phyloP scores from a whole-genome alignment of 2,329 filamentous ascomycete genomes.

The Trichoderma sp. region DNA sequence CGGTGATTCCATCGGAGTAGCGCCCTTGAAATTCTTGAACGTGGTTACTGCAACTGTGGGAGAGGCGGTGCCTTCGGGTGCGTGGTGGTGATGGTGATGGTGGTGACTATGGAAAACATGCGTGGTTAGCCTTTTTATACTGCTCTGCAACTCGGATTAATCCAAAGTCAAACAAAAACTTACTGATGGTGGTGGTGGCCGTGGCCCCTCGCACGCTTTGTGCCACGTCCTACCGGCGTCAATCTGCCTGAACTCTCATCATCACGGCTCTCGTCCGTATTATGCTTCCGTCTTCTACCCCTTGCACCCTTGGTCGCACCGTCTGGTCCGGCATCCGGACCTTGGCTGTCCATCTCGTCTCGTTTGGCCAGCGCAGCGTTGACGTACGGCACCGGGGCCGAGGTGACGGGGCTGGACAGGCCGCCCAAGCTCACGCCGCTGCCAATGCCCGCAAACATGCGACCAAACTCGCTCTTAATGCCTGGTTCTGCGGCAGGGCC shows the following conservation, averaged over 20 bases:
- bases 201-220: constrained; percentile 67
- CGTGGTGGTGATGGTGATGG: constrained; percentile 60
- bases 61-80: constrained; percentile 45
- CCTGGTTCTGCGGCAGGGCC: constrained; percentile 79
- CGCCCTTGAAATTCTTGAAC: constrained; percentile 51
- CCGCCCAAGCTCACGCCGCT: constrained; percentile 51
- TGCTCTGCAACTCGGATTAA: background rate
- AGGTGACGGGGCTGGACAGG: constrained; percentile 51
- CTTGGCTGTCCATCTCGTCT: constrained; percentile 49
- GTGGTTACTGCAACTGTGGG: constrained; percentile 43
- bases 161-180: constrained; percentile 34
- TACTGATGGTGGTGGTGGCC: constrained; percentile 67
- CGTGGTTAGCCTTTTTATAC: background rate
- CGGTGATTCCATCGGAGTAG: constrained; percentile 46
- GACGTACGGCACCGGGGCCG: constrained; percentile 45
- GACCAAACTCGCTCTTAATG: constrained; percentile 92
- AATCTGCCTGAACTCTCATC: constrained; percentile 64
- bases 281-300: constrained; percentile 66
- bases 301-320: constrained; percentile 50
- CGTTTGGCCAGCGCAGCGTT: constrained; percentile 47
- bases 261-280: constrained; percentile 71
- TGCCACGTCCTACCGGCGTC: constrained; percentile 59
- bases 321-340: constrained; percentile 45
- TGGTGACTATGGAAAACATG: constrained; percentile 41
- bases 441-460: constrained; percentile 92